These are phyloP conservation scores for Plasmodium gaboni DNA, from an alignment of 169 alveolate species.

Conservation along the genomic window DNA sequence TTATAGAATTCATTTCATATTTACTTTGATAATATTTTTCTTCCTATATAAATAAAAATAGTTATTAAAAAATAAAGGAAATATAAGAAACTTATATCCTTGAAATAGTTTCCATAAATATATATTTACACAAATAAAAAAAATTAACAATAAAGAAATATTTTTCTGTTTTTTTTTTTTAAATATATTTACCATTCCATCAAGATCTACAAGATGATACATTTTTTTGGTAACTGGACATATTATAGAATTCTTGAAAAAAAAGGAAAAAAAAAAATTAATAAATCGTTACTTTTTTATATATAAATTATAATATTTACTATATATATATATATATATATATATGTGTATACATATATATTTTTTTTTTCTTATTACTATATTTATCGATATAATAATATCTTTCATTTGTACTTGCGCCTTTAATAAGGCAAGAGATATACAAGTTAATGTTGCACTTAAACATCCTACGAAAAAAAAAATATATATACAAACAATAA, in stretches of 20 bases:
- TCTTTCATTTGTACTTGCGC: constrained; percentile 71
- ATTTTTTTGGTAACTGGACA: constrained; percentile 56
- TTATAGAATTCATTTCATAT: constrained; percentile 54
- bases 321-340: background rate
- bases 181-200: constrained; percentile 16
- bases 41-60: constrained; percentile 29
- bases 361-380: constrained; percentile 30
- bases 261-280: background rate
- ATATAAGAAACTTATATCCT: background rate
- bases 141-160: constrained; percentile 1
- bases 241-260: constrained; percentile 46
- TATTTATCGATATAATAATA: constrained; percentile 48
- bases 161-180: background rate
- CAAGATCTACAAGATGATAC: constrained; percentile 61
- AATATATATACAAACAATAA: background rate
- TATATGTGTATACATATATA: background rate
- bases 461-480: constrained; percentile 43
- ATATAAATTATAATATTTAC: background rate
- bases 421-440: constrained; percentile 50
- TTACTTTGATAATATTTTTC: constrained; percentile 49
- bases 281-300: background rate
- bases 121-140: background rate
- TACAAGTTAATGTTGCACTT: constrained; percentile 63
- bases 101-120: too few species aligned
- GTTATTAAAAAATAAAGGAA: background rate